Evolutionary conservation across 2,329 filamentous ascomycete genomes (phyloP), one percentile per base, ranked within the genome.

Genomic region (Annulohypoxylon truncatum): DNA sequence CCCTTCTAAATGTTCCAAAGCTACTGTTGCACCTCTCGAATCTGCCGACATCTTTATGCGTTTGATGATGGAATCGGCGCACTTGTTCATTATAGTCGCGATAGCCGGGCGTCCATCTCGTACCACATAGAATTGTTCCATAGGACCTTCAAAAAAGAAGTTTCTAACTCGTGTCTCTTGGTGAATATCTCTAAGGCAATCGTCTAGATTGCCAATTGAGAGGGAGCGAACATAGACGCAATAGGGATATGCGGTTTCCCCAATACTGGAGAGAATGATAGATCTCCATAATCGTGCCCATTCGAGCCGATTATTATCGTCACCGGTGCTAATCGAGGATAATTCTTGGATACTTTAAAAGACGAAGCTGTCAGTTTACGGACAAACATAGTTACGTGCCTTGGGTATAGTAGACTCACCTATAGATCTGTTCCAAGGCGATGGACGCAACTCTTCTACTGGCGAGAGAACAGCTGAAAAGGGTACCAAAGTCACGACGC

Each of bases 231-330:
- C 85, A 77, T 91, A 92, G 35, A 86, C 82, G 72, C 87, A 91
- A 74, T 94, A 94, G 0, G 90, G 90, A 67, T 88, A 90, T 15
- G 87, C 79, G 0, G 90, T 92, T 68, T 81, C 78, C 22, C 84
- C 86, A 44, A 90, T 78, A 61, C 88, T 88, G 7, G 90, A 93
- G 6, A 88, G 79, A 61, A 91, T 85, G 69, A 93, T 86, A 1
- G 89, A 89, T 53, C 86, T 85, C 91, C 91, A 93, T 51, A 92
- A 77, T 5, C 86, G 82, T 1, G 87, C 86, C 85, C 87, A 90
- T 77, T 85, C 85, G 57, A 82, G 64, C 64, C 75, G 74, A 53
- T 74, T 75, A 15, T 48, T 29, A 28, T 71, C 79, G 76, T 83
- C 82, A 47, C 82, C 79, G 35, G 77, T 79, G 66, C 77, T 79